Base-by-base conservation (phyloP, 345 rosid species). In the Arabidopsis suecica region DNA sequence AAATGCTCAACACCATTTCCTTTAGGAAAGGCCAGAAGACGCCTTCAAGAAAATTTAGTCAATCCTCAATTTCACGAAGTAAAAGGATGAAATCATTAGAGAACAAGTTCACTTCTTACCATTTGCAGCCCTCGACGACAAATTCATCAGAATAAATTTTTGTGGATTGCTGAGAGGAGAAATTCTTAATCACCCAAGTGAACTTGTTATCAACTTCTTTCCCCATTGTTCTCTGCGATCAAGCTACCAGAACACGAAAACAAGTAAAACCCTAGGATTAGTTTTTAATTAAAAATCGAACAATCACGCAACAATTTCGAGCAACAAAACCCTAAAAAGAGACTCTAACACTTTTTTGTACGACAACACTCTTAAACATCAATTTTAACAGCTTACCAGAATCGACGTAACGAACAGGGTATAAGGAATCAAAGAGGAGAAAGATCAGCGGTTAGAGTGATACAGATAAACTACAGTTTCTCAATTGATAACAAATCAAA, bases 1-100 rank as follows among this genome's bases (percentile, higher is more conserved):
- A 58, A 36, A 8, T 9, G 0, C 25, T 58, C 8, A 34, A 34
- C 63, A 58, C 25, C 2, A 83, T 88, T 88, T 72, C 91, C 96
- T 45, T 84, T 84, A 1, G 97, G 95, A 47, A 84, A 90, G n/a
- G 84, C 85, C 33, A 85, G 82, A 73, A 90, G 69, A 75, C 93
- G 84, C 98, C 93, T 93, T 80, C 71, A 54, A n/a, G 20, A 20
- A 50, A 50, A 9, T 50, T 20, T 3, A 20, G 28, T 20, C 54
- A 49, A 18, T 48, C 3, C 6, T 5, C 13, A 20, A 22, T 20
- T 20, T 9, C 56, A 22, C 1, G 87, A 86, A 48, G 87, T 7
- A 63, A 45, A 28, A 5, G 4, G 23, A 14, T 3, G 6, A 45
- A 64, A 64, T n/a, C 23, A 28, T 14, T 11, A 6, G 4, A 20